Base-by-base conservation (phyloP, 805 yeast genomes). In the Candida ulmi region DNA sequence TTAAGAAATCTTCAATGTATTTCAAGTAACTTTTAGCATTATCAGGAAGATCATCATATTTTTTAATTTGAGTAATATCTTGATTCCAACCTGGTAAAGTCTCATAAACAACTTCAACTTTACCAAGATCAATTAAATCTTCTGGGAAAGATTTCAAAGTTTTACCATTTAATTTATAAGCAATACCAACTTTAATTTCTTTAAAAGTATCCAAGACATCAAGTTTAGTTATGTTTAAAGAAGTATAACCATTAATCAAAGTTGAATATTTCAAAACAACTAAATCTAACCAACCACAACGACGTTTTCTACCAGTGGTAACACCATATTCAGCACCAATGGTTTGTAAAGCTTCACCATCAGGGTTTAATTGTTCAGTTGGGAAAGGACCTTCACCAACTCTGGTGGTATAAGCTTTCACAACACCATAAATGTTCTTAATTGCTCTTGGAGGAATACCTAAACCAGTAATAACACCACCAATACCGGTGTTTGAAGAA, bases 361-460 rank as follows among this genome's bases (percentile, higher is more conserved):
- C 78, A 28, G 68, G 80, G 63, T 91, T 88, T 60, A 90, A 75
- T 63, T 90, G 98, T 68, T 93, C 99, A 41, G 98, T 83, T 46
- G 99, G 97, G 84, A 93, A 93, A 25, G 99, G 99, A 49, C 99
- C 99, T 61, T 90, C 98, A 55, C 99, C 99, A 40, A 93, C 99
- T 67, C 99, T 81, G 28, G 99, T 93, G 34, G 99, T 93, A 68
- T 93, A 93, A 31, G 98, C 98, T 72, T 93, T 93, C 35, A 91
- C 98, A 19, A 93, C 99, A 65, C 99, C 99, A 61, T 83, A 88
- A 33, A 88, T 72, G 62, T 88, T 82, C 39, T 72, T 75, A 54
- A 93, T 83, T 46, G 80, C 68, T 49, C 72, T 76, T 52, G 99
- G 99, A n/a, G 98, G 96, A 45, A 93, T 64, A 52, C 98, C 99